A percentile compares a stretch with the other conserved stretches of the same genome.
Evolutionary conservation across 2,329 filamentous ascomycete species (phyloP).

Genomic region (Pseudocercospora cruenta): DNA sequence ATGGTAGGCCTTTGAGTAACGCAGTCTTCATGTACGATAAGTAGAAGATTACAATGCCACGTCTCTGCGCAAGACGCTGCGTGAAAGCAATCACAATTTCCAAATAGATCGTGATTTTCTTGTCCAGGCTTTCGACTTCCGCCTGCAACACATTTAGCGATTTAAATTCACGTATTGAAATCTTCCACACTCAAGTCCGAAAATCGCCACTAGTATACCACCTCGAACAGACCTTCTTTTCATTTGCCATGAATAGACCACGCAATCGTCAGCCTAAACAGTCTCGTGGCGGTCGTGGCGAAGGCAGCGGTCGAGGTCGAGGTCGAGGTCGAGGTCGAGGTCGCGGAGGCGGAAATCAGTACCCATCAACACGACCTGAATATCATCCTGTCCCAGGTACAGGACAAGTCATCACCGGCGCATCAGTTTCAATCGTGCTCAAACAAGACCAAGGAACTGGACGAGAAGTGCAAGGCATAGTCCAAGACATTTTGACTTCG

Average conservation of each 20-base stretch:
- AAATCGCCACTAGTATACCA: background rate
- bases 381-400: slow-evolving; percentile 35
- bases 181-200: background rate
- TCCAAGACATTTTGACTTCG: slow-evolving; percentile 70
- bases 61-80: background rate
- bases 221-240: background rate
- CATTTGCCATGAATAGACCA: slow-evolving; percentile 32
- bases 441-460: slow-evolving; percentile 78
- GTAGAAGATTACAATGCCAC: background rate
- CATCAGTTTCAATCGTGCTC: slow-evolving; percentile 70
- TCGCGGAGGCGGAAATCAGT: background rate
- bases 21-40: background rate
- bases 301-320: slow-evolving; percentile 23
- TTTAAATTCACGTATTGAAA: background rate
- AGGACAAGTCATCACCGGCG: slow-evolving; percentile 61
- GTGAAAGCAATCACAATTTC: no score
- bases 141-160: background rate
- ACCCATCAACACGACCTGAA: background rate
- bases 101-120: background rate
- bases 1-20: background rate
- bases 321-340: slow-evolving; percentile 13
- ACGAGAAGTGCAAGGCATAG: slow-evolving; percentile 67
- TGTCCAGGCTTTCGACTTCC: background rate
- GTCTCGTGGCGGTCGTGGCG: background rate
- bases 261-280: slow-evolving; percentile 38